Base-by-base conservation (phyloP, 129 eudicot genomes). In the Saposhnikovia divaricata region DNA sequence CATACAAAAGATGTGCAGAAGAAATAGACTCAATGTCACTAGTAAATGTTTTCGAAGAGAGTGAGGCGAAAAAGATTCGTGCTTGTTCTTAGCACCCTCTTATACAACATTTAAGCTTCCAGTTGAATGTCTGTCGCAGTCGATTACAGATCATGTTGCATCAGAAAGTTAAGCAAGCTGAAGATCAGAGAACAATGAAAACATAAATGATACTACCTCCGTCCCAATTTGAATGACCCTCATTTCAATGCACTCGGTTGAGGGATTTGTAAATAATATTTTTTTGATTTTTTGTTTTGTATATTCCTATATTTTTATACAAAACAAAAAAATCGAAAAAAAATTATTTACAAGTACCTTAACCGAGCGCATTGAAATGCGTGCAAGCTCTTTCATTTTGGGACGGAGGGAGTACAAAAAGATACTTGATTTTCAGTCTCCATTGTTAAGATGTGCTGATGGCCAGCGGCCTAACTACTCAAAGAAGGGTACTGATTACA, bases 1-100 rank as follows among this genome's bases (percentile, higher is more conserved):
- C 98, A 14, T 93, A 93, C 81, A 91, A 91, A 80, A 87, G 97
- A 78, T 90, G 98, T 77, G 82, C 86, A 69, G 89, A 88, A 6
- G 96, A 89, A 78, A 83, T 85, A n/a, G 86, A 84, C 42, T 73
- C 44, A 43, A 47, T 89, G 48, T 84, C 91, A 40, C 73, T 81
- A 25, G 78, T 74, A 59, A 79, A 78, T 38, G 81, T 74, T 74
- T 74, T 79, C 42, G 84, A 88, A 51, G 97, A 88, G 57, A 85
- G 89, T 69, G 87, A 85, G 77, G 90, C 77, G 55, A 92, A 88
- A 59, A 84, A 89, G 76, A 79, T 87, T 18, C 88, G 95, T 34
- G 90, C 91, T 80, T 88, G 95, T 84, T 88, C 90, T 80, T 93
- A 87, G 91, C 23, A 9, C 9, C 34, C 51, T 1, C 51, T 72